Evolutionary conservation across 306 rosid genomes (phyloP), one percentile per base, ranked within the genome.

Genomic region (Trichosanthes truncata): DNA sequence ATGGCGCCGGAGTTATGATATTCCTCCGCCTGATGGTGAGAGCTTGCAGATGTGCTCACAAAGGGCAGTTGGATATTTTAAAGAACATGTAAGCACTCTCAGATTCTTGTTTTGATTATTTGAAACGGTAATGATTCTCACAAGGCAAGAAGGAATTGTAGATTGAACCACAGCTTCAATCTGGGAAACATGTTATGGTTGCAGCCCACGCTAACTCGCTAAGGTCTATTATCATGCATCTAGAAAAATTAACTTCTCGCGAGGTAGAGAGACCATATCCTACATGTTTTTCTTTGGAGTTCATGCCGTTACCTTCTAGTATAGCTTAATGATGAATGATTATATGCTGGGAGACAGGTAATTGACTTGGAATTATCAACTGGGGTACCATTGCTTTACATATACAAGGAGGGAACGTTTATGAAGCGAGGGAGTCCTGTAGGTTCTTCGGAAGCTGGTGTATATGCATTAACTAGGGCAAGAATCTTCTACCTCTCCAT

Each of bases 11-110:
- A 92, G 97, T 87, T 94, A 89, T 66, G 95, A 94, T 62, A 86
- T 80, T 55, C 92, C 98, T 59, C 98, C 98, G 53, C 98, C 98
- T 33, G 88, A 91, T 80, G 98, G 97, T 59, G 98, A 94, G 90
- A 95, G 98, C 82, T 89, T 95, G 97, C 93, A 95, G 84, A 91
- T 95, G 98, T 95, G 97, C 84, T 97, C 97, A 52, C 80, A 95
- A 84, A 89, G 97, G 87, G 98, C 97, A 26, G 97, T 92, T 87
- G 97, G 97, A 74, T 95, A 92, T 89, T 95, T 95, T 77, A 89
- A 86, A 82, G 95, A 92, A 40, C 87, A 89, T 26, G 97, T 92
- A 86, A 26, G 92, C 74, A 40, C 51, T 67, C 14, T n/a, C 51
- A n/a, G 13, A 40, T 40, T 40, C 33, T 4, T 40, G 72, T 20